Percentiles rank a stretch among this genome's conserved stretches.
Evolutionary conservation across 257 asterid species (phyloP).

Genomic region (Hygrophila difformis): DNA sequence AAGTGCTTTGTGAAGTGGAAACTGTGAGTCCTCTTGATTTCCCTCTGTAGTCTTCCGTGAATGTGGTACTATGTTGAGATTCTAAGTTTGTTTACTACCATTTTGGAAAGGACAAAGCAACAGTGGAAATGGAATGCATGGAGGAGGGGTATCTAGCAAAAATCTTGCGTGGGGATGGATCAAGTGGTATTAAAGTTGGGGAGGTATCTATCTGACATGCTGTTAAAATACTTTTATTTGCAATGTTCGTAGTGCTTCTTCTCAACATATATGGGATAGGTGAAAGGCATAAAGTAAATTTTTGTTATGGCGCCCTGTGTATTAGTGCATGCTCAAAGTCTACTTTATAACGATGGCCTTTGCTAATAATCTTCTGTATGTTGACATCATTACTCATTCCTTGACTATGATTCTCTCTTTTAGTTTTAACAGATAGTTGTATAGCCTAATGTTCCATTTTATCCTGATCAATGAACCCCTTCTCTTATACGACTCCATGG

Average conservation of each 20-base stretch:
- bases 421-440: too few relatives aligned
- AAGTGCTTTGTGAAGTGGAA: conserved; percentile 99
- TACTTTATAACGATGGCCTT: conserved; percentile 5
- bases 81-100: too few relatives aligned
- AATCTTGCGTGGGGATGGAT: conserved; percentile 77
- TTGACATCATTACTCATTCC: too few relatives aligned
- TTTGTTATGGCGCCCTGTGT: conserved; percentile 3
- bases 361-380: not conserved
- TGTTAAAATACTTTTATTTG: not conserved
- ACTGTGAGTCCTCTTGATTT: conserved; percentile 46
- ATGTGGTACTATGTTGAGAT: too few relatives aligned
- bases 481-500: not conserved
- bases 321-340: not conserved
- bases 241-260: conserved; percentile 6
- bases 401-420: too few relatives aligned
- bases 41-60: conserved; percentile 13
- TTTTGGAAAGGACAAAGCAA: conserved; percentile 97
- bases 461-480: too few relatives aligned
- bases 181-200: conserved; percentile 94
- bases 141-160: conserved; percentile 98
- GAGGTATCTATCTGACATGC: conserved; percentile 52
- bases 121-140: conserved; percentile 99
- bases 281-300: too few relatives aligned
- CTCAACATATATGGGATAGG: too few relatives aligned
- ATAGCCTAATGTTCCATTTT: too few relatives aligned